Base-by-base conservation (phyloP, 2,329 filamentous ascomycete species). In the Lasiodiplodia hormozganensis region DNA sequence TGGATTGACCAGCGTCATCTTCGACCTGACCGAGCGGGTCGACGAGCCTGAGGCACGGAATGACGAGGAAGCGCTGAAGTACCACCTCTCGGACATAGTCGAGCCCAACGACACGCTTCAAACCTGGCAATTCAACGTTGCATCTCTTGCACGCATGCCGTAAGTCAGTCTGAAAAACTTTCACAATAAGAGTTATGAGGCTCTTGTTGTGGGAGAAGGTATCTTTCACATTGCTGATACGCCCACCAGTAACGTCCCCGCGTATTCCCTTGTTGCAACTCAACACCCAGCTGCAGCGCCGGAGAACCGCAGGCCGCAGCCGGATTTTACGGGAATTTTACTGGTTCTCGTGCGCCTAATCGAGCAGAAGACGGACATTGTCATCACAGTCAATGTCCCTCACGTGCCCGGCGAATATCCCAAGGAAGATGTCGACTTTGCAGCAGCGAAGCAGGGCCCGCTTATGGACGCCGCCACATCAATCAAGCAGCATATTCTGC, bases 11-110 rank as follows among this genome's bases (percentile, higher is more conserved):
- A 94, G 88, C 81, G 89, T 97, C 78, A 94, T 97, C 74, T 87
- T 97, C 79, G 95, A 98, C 75, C 93, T 98, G 75, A 91, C 92
- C 67, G 91, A 97, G 82, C 91, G 92, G 68, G 90, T 97, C 25
- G 87, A 87, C 4, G 84, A 85, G 36, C 83, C 81, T 52, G 81
- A 83, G 2, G 83, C 88, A 21, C 86, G 89, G 74, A 87, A 87
- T 43, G 89, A 94, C 74, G 90, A 91, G 68, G 87, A 86, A 54
- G 93, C 93, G 21, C 72, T 83, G 69, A 79, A 84, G 71, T 82
- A 80, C 71, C 85, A 87, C 72, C 80, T 87, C 60, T 72, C 76
- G 3, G 85, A 87, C 69, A 77, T 86, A 23, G 78, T 84, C 28
- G 74, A 73, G 53, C 54, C 74, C 4, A 77, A 75, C 0, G 79